Base-by-base conservation (phyloP, 2,329 filamentous ascomycete species). In the Sporothrix dimorphospora region DNA sequence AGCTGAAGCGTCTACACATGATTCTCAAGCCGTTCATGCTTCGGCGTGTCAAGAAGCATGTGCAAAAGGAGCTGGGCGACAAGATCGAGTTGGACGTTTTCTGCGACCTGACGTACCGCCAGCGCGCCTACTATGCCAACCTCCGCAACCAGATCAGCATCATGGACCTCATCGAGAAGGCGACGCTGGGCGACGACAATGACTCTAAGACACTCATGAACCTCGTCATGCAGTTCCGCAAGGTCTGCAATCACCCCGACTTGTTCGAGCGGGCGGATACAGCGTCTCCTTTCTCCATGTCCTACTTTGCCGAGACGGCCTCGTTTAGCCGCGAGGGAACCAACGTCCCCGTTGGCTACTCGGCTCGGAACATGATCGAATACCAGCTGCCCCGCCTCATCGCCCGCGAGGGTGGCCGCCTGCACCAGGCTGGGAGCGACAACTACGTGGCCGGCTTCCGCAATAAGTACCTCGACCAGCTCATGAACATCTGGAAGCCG, bases 11-110 rank as follows among this genome's bases (percentile, higher is more conserved):
- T 83, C 85, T 99, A 77, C 96, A 99, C 81, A 97, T 98, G 94
- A 99, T 99, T 77, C 84, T 99, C 76, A 98, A 99, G 83, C 96
- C 96, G 0, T 99, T 99, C 85, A 99, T 99, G 96, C 89, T 99
- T 80, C 93, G 96, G 77, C 95, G 96, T 89, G 94, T 99, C 82
- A 99, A 99, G 90, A 98, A 98, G 85, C 95, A 99, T 81, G 96
- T 99, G 67, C 96, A 99, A 81, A 98, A 98, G 82, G 96, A 99
- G 81, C 89, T 99, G 66, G 96, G 96, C 63, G 96, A 99, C 88
- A 99, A 99, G 89, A 97, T 98, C 73, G 96, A 99, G 81, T 85
- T 94, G 74, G 96, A 99, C 78, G 89, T 99, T 73, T 98, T 95
- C 88, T 99, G 96, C 81, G 92, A 99, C 77, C 89, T 99, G 75